Evolutionary conservation across 2,329 filamentous ascomycete species (phyloP).

Genomic region (Mollisia scopiformis): DNA sequence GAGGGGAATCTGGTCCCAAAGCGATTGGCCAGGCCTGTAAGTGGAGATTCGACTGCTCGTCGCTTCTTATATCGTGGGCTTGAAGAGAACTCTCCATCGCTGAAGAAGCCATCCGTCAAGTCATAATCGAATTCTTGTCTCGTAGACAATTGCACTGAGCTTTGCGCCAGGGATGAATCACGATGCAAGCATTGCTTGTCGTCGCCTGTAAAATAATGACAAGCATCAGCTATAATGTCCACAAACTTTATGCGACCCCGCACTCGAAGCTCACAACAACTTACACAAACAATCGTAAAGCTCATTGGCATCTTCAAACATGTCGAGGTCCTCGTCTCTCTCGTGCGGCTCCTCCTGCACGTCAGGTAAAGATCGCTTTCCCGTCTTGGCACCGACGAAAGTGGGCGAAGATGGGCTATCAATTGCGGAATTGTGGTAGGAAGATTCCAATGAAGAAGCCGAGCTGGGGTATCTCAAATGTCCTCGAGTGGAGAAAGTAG

Average conservation of each 20-base stretch:
- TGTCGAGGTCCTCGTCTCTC: constrained; percentile 61
- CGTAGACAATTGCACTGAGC: constrained; percentile 39
- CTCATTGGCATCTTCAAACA: constrained; percentile 50
- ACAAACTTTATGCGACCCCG: constrained; percentile 14
- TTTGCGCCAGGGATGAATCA: constrained; percentile 38
- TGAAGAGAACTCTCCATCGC: constrained; percentile 60
- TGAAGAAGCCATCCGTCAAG: constrained; percentile 62
- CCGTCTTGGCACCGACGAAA: constrained; percentile 53
- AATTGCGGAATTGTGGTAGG: constrained; percentile 46
- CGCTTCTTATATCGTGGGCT: constrained; percentile 58
- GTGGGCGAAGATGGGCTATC: constrained; percentile 63
- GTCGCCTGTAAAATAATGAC: constrained; percentile 52
- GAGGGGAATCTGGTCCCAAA: constrained; percentile 62
- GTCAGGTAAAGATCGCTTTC: constrained; percentile 74
- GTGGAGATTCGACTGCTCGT: constrained; percentile 59
- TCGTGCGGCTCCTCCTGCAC: constrained; percentile 83
- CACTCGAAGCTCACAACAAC: constrained; percentile 39
- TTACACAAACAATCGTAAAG: constrained; percentile 76
- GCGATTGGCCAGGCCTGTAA: constrained; percentile 65
- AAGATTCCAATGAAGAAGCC: constrained; percentile 73
- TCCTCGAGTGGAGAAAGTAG: constrained; percentile 64
- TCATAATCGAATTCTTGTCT: constrained; percentile 65
- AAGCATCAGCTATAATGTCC: constrained; percentile 26
- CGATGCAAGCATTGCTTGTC: constrained; percentile 60
- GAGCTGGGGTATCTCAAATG: constrained; percentile 74